Evolutionary conservation across 768 basidiomycete genomes (phyloP), one percentile per base, ranked within the genome.

Genomic region (Trametes cinnabarina): DNA sequence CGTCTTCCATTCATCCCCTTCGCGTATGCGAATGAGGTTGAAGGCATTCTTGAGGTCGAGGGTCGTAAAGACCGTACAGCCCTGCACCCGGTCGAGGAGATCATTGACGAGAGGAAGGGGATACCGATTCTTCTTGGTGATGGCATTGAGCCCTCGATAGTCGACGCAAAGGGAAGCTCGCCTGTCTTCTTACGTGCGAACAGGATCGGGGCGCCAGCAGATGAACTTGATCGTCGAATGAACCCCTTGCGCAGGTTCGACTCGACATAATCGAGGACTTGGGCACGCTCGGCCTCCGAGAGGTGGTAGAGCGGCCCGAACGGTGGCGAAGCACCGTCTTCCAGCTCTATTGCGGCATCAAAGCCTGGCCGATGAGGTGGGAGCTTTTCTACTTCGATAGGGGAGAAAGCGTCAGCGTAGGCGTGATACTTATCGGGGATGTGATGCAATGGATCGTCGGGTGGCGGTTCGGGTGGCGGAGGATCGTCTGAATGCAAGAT

Each of bases 1-100:
- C 1, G 74, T 77, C 54, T 77, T 77, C 69, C 71, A 72, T 51
- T 74, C 71, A 55, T 75, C 66, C 0, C 73, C 72, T 11, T 66
- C 61, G n/a, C 58, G 55, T 22, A 79, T 74, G 4, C 74, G 63
- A 20, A 81, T 63, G n/a, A 77, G 74, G 61, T 80, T 74, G 61
- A 72, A 81, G 0, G 73, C 76, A 43, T 69, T 68, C 7, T 67
- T 60, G 5, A 81, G 67, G 61, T 82, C 77, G 15, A 81, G 55
- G 42, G 72, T 72, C 3, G 72, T 70, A 57, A 73, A 78, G 43
- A 68, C 35, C 30, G 51, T 61, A n/a, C 50, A 52, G n/a, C 62
- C 58, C 41, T 62, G 55, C 10, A 67, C 50, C 14, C 58, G 46
- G 44, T 74, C 65, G n/a, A 74, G 64, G 4, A 74, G 63, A 35